A percentile compares a stretch with the other conserved stretches of the same genome.
These are phyloP conservation scores for Artomyces pyxidatus DNA, from an alignment of 768 basidiomycete species.

Conservation along the genomic window DNA sequence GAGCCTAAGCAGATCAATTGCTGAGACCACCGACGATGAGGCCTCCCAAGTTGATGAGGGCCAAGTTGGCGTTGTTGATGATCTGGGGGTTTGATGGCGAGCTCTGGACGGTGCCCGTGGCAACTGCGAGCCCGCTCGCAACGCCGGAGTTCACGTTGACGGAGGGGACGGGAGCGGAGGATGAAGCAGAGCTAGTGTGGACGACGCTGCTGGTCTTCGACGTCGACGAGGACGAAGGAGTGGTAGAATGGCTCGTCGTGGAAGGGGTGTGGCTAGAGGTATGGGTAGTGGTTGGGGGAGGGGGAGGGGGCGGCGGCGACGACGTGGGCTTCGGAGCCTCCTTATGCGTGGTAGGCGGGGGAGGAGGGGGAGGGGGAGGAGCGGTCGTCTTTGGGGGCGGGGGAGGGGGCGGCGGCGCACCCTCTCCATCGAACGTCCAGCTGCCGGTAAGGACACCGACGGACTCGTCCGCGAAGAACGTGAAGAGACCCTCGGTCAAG, in stretches of 20 bases:
- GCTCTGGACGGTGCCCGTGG: not conserved
- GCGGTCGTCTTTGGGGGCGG: not conserved
- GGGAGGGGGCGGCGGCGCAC: not conserved
- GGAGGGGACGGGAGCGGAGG: not conserved
- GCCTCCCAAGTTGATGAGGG: not conserved
- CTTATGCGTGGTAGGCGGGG: not conserved
- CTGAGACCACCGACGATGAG: not conserved
- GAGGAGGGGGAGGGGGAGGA: not conserved
- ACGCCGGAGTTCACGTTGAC: not conserved
- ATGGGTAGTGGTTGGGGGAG: constrained; percentile 2
- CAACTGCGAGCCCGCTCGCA: not conserved
- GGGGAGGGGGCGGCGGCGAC: constrained; percentile 1
- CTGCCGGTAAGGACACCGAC: constrained; percentile 30
- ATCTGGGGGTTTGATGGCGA: not conserved
- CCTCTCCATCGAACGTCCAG: constrained; percentile 28
- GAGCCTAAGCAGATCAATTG: not conserved
- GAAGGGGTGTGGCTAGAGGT: not conserved
- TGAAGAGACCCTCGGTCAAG: constrained; percentile 38
- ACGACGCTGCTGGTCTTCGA: not conserved
- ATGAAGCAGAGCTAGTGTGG: not conserved
- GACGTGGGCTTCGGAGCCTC: not conserved
- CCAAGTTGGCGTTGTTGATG: not conserved
- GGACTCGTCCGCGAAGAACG: constrained; percentile 26
- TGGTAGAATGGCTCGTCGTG: not conserved
- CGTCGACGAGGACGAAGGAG: not conserved